Evolutionary conservation across 768 basidiomycete genomes (phyloP), one percentile per base, ranked within the genome.

Genomic region (Mycena metata): DNA sequence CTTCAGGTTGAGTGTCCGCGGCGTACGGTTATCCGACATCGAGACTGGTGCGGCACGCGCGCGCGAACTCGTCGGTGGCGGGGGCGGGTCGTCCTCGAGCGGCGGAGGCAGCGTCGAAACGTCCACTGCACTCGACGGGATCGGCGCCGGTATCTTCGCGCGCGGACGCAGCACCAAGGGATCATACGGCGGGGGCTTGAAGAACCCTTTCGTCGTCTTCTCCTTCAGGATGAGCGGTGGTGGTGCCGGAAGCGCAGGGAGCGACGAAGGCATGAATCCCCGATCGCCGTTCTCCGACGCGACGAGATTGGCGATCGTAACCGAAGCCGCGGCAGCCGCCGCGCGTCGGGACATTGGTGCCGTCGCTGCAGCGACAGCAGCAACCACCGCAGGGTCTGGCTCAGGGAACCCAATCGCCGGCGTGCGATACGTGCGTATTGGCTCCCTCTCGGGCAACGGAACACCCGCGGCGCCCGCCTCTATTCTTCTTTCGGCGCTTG

Each of bases 281-380:
- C 88, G 89, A 57, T 93, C 93, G 21, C 65, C 70, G 72, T 96
- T 96, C 80, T 96, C 96, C 1, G 92, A 93, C 2, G 96, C 96
- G 1, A 96, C 94, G 87, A 97, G 94, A 73, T 91, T 94, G 36
- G 94, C 94, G 71, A 96, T 96, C n/a, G 90, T 94, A 49, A 92
- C 70, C 7, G 89, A 89, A 4, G 94, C 94, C 7, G 92, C 92
- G 0, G 92, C 91, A 0, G 96, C 96, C 0, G 96, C 96, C 3
- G 95, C 96, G 73, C 96, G 84, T 63, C 94, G 82, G 0, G 91
- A 90, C 15, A 89, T 88, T 0, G 92, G 91, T 2, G 90, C 90
- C 60, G 83, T 88, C 5, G 88, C 88, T 0, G 90, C 88, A 17
- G 85, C 87, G 1, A 88, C 90, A 9, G 89, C 77, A 0, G 92